phyloP scores from a whole-genome alignment of 306 rosid genomes.

The Senna siamea region DNA sequence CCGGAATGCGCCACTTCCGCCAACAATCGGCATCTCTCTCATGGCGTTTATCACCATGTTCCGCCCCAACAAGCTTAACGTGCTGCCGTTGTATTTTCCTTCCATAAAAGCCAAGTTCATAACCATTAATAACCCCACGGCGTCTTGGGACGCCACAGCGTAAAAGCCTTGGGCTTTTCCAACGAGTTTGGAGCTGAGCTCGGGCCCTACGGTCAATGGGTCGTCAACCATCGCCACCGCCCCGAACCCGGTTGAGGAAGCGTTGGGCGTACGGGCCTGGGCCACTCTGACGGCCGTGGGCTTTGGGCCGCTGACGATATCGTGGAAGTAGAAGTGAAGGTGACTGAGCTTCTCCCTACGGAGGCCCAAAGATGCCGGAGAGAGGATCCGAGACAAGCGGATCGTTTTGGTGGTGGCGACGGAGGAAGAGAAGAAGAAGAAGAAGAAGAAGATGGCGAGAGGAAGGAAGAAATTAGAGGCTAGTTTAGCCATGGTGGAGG shows the following conservation, averaged over 20 bases:
- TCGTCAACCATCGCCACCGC: conserved; percentile 42
- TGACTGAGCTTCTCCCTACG: conserved; percentile 47
- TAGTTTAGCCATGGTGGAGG: conserved; percentile 25
- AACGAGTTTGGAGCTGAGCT: conserved; percentile 24
- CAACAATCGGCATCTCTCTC: conserved; percentile 50
- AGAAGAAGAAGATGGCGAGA: neutral
- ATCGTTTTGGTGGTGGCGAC: neutral
- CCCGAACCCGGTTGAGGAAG: conserved; percentile 43
- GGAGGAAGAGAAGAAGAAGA: conserved; percentile 16
- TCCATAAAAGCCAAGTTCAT: conserved; percentile 39
- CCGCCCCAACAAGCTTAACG: conserved; percentile 46
- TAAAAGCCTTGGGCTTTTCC: conserved; percentile 51
- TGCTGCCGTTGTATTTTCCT: conserved; percentile 51
- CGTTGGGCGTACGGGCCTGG: conserved; percentile 28
- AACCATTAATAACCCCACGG: conserved; percentile 29
- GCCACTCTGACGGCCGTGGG: conserved; percentile 39
- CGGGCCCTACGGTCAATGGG: conserved; percentile 35
- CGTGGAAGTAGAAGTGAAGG: conserved; percentile 55
- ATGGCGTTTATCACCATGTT: conserved; percentile 32
- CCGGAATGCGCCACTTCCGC: conserved; percentile 58
- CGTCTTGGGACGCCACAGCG: conserved; percentile 42
- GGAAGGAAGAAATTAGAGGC: neutral
- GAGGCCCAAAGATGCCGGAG: conserved; percentile 23
- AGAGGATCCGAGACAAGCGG: conserved; percentile 20
- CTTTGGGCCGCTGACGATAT: conserved; percentile 38